A percentile compares a stretch with the other conserved stretches of the same genome.
Evolutionary conservation across 768 basidiomycete genomes (phyloP).

Genomic region (Trametes gibbosa): DNA sequence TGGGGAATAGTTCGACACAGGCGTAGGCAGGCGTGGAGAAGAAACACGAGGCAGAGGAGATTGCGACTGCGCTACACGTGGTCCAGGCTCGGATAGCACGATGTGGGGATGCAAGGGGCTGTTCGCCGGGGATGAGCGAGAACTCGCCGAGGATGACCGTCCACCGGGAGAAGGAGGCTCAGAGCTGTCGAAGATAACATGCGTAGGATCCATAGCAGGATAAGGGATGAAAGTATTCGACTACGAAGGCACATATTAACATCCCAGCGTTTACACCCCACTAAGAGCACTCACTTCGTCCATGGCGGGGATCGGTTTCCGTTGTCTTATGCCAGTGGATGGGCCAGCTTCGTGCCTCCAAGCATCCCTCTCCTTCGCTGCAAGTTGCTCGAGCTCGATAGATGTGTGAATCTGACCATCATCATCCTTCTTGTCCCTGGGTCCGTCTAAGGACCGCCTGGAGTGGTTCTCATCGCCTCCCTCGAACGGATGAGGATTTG

Average conservation of each 20-base stretch:
- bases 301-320: conserved; percentile 32
- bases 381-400: conserved; percentile 53
- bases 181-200: conserved; percentile 42
- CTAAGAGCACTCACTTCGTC: conserved; percentile 44
- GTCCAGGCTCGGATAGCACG: neutral
- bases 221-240: conserved; percentile 45
- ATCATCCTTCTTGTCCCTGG: conserved; percentile 11
- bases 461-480: conserved; percentile 16
- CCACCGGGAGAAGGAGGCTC: conserved; percentile 12
- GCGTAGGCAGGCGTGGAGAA: conserved; percentile 15
- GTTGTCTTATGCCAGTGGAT: conserved; percentile 24
- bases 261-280: neutral
- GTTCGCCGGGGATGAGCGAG: neutral
- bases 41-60: neutral
- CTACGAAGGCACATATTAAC: conserved; percentile 28
- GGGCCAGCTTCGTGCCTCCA: conserved; percentile 47
- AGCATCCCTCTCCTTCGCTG: conserved; percentile 48
- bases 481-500: conserved; percentile 12
- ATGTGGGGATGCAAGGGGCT: conserved; percentile 6
- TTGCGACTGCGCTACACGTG: neutral
- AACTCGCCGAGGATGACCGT: neutral
- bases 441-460: neutral
- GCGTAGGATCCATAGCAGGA: conserved; percentile 47
- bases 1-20: conserved; percentile 12
- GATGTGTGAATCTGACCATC: conserved; percentile 11